Base-by-base conservation (phyloP, 768 basidiomycete genomes). In the Pulveroboletus sp. region DNA sequence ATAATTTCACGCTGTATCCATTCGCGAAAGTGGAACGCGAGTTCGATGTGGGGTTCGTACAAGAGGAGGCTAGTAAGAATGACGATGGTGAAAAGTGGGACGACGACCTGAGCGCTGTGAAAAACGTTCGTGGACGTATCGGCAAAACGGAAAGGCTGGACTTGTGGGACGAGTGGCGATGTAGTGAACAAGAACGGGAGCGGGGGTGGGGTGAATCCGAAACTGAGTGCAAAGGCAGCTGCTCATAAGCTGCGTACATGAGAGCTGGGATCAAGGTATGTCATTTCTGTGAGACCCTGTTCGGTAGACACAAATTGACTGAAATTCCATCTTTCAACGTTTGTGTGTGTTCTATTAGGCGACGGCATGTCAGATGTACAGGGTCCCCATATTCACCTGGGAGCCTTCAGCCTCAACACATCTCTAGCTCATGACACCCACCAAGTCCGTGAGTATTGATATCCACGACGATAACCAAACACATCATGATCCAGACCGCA, bases 41-140 rank as follows among this genome's bases (percentile, higher is more conserved):
- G 69, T 69, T 96, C 93, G 59, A 96, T 70, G 68, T 96, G 92
- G 3, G 89, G 80, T 68, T 95, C 87, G 69, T 86, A 88, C 39
- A 83, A 60, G 60, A 79, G 76, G 43, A 82, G 68, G 0, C 73
- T 73, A n/a, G 77, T 58, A 26, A 81, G 52, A 26, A 83, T 47
- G 52, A 75, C 53, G 38, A 79, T 18, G 41, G 61, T 52, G 36
- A 57, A 39, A 24, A 69, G 50, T 8, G 74, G 73, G n/a, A 81
- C 43, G 12, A 69, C 56, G 57, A 73, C 68, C 66, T 80, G 54
- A 80, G 66, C 18, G 77, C 54, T 15, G 58, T 60, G 32, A 72
- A 50, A 38, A 72, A 57, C 24, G 70, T 69, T 39, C 71, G 73
- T 39, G 69, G 72, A 39, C 67, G 72, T 28, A 71, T 28, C 26